These are phyloP conservation scores for Alternaria alternata DNA, from an alignment of 2,329 filamentous ascomycete genomes.

Conservation along the genomic window DNA sequence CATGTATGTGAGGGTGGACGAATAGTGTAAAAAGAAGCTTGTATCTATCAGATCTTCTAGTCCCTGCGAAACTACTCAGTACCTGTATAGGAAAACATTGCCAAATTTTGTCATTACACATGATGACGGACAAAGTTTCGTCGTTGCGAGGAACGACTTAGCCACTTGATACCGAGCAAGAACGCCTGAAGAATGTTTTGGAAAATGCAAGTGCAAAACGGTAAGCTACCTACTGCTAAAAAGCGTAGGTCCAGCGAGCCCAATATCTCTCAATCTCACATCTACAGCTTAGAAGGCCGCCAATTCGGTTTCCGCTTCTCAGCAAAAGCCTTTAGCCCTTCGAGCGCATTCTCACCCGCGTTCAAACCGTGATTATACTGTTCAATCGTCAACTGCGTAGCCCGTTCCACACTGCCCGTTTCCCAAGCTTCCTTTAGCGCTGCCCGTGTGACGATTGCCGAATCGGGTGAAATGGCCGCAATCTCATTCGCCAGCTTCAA, in stretches of 20 bases:
- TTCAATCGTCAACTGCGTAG: slow-evolving; percentile 54
- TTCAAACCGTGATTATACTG: slow-evolving; percentile 53
- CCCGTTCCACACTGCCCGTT: slow-evolving; percentile 47
- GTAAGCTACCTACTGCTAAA: neutral
- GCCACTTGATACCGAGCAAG: neutral
- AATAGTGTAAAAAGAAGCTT: neutral
- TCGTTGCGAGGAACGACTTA: neutral
- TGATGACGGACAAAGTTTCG: neutral
- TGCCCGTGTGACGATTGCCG: slow-evolving; percentile 49
- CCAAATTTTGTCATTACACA: too few relatives aligned
- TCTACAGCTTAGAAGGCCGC: slow-evolving; percentile 57
- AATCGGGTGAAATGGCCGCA: slow-evolving; percentile 48
- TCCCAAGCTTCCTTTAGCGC: slow-evolving; percentile 48
- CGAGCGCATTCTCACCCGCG: slow-evolving; percentile 58
- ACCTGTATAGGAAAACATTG: too few relatives aligned
- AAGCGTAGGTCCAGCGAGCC: neutral
- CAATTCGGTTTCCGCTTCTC: slow-evolving; percentile 60
- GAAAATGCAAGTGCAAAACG: neutral
- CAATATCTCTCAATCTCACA: neutral
- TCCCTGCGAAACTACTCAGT: too few relatives aligned
- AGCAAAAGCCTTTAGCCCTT: slow-evolving; percentile 62
- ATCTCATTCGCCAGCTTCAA: slow-evolving; percentile 48
- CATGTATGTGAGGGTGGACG: neutral
- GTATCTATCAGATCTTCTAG: too few relatives aligned
- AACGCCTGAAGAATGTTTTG: neutral